phyloP scores from a whole-genome alignment of 306 rosid genomes.

The Begonia masoniana region DNA sequence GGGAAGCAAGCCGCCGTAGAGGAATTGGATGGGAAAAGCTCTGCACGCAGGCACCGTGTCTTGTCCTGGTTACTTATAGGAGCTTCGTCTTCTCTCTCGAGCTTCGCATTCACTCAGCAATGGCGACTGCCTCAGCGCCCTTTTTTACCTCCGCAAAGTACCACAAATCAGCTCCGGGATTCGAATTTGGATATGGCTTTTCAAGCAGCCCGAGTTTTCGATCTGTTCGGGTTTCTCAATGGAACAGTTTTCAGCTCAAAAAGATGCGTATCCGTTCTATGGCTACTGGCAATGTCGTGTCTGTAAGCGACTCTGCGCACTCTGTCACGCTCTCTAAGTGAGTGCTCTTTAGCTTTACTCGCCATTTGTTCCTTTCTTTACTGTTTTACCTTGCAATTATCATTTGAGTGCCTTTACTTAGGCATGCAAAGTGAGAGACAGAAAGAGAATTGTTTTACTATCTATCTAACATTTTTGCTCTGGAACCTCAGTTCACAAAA shows the following conservation, averaged over 20 bases:
- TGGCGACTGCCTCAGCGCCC: conserved; percentile 20
- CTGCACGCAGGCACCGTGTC: too few species aligned
- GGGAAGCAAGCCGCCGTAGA: too few species aligned
- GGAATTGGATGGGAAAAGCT: too few species aligned
- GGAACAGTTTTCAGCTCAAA: conserved; percentile 11
- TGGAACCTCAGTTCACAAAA: too few species aligned
- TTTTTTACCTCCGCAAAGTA: conserved; percentile 5
- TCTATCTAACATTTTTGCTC: too few species aligned
- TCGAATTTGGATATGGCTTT: conserved; percentile 12
- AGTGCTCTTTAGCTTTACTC: neutral
- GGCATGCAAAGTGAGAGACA: too few species aligned
- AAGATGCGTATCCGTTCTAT: conserved; percentile 16
- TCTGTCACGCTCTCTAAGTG: conserved; percentile 18
- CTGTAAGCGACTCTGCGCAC: conserved; percentile 13
- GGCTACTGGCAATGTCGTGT: conserved; percentile 16
- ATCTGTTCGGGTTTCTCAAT: conserved; percentile 5
- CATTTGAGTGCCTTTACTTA: too few species aligned
- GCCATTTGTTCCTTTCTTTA: neutral
- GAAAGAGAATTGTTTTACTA: too few species aligned
- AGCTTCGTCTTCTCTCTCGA: neutral
- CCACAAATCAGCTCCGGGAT: conserved; percentile 5
- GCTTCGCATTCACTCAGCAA: conserved; percentile 3
- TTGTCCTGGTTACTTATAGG: too few species aligned
- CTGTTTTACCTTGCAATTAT: neutral
- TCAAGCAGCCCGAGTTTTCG: conserved; percentile 10